Conservation (phyloP, 2,329 filamentous ascomycete species). For the Fusarium sp. region DNA sequence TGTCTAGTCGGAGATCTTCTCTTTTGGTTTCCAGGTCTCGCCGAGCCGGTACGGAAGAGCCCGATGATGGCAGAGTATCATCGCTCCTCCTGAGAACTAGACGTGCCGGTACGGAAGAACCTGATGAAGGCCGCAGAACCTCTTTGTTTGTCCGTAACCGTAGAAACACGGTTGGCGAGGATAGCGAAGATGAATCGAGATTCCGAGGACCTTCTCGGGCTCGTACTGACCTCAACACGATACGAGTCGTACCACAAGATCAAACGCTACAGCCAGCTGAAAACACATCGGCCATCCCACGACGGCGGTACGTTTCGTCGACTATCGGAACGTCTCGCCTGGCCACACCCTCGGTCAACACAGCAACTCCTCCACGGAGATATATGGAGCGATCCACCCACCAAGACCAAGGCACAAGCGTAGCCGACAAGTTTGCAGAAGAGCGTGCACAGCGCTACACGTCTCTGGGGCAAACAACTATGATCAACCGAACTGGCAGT, state of each 20-base stretch:
- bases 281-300: conserved; percentile 55
- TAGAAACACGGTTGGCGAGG: conserved; percentile 59
- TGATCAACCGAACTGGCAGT: conserved; percentile 59
- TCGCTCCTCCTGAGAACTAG: conserved; percentile 59
- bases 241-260: conserved; percentile 49
- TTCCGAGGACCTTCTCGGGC: conserved; percentile 69
- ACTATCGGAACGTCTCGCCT: conserved; percentile 60
- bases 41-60: conserved; percentile 60
- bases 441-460: conserved; percentile 53
- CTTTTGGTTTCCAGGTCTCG: conserved; percentile 58
- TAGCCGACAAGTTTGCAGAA: conserved; percentile 40
- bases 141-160: conserved; percentile 59
- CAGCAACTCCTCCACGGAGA: conserved; percentile 56
- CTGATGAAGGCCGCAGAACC: conserved; percentile 58
- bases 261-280: conserved; percentile 36
- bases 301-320: conserved; percentile 64
- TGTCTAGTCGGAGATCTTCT: conserved; percentile 61
- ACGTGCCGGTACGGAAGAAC: conserved; percentile 61
- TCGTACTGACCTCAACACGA: conserved; percentile 63
- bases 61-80: conserved; percentile 58
- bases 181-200: conserved; percentile 60
- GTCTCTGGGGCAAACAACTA: conserved; percentile 56
- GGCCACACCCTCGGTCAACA: conserved; percentile 53
- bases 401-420: conserved; percentile 52
- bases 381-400: conserved; percentile 59